phyloP scores from a whole-genome alignment of 2,329 filamentous ascomycete species.

The Hymenoscyphus fructigenus region DNA sequence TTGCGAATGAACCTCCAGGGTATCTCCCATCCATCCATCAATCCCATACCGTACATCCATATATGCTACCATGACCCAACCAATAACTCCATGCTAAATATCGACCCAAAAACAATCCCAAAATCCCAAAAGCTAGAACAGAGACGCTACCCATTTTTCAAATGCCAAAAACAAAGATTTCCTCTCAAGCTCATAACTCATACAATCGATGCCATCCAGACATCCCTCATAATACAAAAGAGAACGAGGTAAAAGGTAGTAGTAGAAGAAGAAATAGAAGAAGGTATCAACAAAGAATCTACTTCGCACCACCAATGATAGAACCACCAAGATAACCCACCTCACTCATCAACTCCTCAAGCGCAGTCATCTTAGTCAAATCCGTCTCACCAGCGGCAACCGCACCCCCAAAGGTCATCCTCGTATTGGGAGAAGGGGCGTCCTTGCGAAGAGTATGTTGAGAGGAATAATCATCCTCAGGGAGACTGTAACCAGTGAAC shows the following conservation, averaged over 20 bases:
- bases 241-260: not conserved
- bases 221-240: not conserved
- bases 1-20: not conserved
- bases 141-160: not conserved
- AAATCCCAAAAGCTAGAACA: not conserved
- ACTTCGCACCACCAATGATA: conserved; percentile 36
- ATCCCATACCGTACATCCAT: no score
- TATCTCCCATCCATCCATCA: not conserved
- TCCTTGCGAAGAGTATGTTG: conserved; percentile 24
- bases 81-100: conserved; percentile 24
- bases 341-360: conserved; percentile 50
- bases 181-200: not conserved
- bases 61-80: not conserved
- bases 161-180: conserved; percentile 2
- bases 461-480: conserved; percentile 24
- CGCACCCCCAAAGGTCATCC: conserved; percentile 22
- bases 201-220: conserved; percentile 8
- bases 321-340: conserved; percentile 50
- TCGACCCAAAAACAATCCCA: not conserved
- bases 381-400: conserved; percentile 26
- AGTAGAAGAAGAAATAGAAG: no score
- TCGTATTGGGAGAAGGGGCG: conserved; percentile 7
- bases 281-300: not conserved
- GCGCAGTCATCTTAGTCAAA: conserved; percentile 34
- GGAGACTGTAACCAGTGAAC: conserved; percentile 29